phyloP scores from a whole-genome alignment of 2,329 filamentous ascomycete species.

The Aspergillus japonicus region DNA sequence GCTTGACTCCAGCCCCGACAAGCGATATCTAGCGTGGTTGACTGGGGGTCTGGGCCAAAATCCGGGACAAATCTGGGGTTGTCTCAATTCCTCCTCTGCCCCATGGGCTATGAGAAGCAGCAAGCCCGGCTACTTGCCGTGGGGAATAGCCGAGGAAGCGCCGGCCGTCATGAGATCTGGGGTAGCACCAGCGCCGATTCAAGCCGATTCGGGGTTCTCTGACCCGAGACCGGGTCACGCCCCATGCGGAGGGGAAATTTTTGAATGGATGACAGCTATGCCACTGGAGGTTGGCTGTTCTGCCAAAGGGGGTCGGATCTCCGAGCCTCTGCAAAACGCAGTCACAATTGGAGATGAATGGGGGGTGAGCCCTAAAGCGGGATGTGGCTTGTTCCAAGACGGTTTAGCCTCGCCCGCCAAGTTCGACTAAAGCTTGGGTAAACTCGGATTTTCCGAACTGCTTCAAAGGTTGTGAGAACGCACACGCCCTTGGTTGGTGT shows the following conservation, averaged over 20 bases:
- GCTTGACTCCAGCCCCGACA: background rate
- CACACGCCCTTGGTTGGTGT: too few species aligned
- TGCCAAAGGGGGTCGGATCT: background rate
- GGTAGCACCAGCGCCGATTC: background rate
- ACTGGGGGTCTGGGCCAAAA: background rate
- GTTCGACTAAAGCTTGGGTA: background rate
- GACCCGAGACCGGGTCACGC: background rate
- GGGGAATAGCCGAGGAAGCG: background rate
- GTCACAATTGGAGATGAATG: too few species aligned
- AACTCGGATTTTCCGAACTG: background rate
- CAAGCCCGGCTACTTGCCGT: background rate
- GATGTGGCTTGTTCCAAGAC: too few species aligned
- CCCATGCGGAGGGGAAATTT: background rate
- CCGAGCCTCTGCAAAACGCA: background rate
- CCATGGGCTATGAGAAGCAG: background rate
- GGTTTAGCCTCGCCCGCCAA: too few species aligned
- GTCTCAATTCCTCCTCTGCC: background rate
- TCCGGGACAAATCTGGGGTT: background rate
- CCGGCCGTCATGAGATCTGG: background rate
- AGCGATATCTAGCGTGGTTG: background rate
- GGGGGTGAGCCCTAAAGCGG: too few species aligned
- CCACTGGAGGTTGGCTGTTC: background rate
- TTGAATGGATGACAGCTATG: background rate
- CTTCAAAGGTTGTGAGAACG: too few species aligned
- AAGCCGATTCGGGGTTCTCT: background rate